Evolutionary conservation across 352 stramenopile species (phyloP).

Genomic region (Globisporangium nunn): DNA sequence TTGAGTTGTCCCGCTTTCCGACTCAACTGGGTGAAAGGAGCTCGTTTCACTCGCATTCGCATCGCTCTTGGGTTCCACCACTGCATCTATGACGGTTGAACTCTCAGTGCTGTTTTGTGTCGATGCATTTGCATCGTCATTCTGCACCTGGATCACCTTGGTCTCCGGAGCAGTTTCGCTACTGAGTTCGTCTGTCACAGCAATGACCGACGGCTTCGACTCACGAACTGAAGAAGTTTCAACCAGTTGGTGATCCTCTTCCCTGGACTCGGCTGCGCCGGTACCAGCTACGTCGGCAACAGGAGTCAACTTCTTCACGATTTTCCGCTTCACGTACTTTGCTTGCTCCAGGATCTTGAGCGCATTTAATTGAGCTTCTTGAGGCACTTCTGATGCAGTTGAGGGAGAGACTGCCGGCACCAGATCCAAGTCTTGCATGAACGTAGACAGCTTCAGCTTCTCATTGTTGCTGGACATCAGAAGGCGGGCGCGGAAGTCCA

Average conservation of each 20-base stretch:
- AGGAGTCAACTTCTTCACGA: constrained; percentile 8
- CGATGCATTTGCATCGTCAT: background rate
- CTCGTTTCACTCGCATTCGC: background rate
- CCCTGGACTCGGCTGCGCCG: background rate
- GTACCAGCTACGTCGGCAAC: background rate
- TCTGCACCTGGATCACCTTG: background rate
- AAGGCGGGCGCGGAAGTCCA: constrained; percentile 64
- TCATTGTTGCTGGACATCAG: constrained; percentile 67
- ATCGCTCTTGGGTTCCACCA: background rate
- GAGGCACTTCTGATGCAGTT: background rate
- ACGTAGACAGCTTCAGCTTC: constrained; percentile 50
- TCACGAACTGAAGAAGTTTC: background rate
- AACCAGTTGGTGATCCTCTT: background rate
- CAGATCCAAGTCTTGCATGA: constrained; percentile 31
- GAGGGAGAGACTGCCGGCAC: background rate
- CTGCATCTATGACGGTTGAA: background rate
- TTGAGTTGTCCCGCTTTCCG: background rate
- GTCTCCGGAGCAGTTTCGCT: background rate
- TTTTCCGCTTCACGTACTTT: constrained; percentile 18
- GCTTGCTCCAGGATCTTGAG: constrained; percentile 13
- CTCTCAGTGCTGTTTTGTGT: background rate
- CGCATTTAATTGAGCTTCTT: background rate
- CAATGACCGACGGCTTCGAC: background rate
- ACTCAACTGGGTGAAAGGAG: background rate
- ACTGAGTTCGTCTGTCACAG: background rate